Conservation (phyloP, 164 flowering plant species). For the Taxillus chinensis region DNA sequence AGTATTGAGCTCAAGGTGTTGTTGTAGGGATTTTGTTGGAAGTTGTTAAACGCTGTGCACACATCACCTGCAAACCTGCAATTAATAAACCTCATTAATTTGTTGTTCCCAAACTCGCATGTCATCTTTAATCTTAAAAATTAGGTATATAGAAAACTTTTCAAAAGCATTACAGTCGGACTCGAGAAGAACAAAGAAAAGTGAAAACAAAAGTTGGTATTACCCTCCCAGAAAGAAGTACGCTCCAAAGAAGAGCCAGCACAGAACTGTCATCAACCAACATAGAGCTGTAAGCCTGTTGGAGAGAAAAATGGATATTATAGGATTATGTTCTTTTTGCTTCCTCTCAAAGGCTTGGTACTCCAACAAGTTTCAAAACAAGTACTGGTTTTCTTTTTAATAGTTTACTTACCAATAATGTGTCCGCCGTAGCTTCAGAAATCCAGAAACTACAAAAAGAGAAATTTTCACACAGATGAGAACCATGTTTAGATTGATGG, state of each 20-base stretch:
- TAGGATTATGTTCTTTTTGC: too few species aligned
- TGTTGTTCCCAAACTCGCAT: too few species aligned
- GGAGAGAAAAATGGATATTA: neutral
- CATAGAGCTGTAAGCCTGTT: slow-evolving; percentile 57
- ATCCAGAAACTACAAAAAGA: slow-evolving; percentile 42
- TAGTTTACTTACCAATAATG: slow-evolving; percentile 37
- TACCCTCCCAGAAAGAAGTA: slow-evolving; percentile 71
- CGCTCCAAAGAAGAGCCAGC: slow-evolving; percentile 67
- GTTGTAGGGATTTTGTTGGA: slow-evolving; percentile 62
- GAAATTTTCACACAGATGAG: neutral
- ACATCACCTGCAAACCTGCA: slow-evolving; percentile 71
- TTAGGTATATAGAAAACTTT: too few species aligned
- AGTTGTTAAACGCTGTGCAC: slow-evolving; percentile 64
- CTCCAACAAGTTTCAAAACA: too few species aligned
- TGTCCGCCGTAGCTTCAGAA: slow-evolving; percentile 22
- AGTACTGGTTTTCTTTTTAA: too few species aligned
- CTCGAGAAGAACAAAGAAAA: neutral
- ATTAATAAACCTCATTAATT: neutral
- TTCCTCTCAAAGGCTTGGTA: too few species aligned
- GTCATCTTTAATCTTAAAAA: neutral
- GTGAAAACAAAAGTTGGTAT: slow-evolving; percentile 2
- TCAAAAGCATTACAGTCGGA: too few species aligned
- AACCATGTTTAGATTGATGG: neutral
- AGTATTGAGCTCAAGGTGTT: slow-evolving; percentile 73
- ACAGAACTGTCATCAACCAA: slow-evolving; percentile 55